These are phyloP conservation scores for Myxozyma melibiosi DNA, from an alignment of 805 yeast species.

Conservation along the genomic window DNA sequence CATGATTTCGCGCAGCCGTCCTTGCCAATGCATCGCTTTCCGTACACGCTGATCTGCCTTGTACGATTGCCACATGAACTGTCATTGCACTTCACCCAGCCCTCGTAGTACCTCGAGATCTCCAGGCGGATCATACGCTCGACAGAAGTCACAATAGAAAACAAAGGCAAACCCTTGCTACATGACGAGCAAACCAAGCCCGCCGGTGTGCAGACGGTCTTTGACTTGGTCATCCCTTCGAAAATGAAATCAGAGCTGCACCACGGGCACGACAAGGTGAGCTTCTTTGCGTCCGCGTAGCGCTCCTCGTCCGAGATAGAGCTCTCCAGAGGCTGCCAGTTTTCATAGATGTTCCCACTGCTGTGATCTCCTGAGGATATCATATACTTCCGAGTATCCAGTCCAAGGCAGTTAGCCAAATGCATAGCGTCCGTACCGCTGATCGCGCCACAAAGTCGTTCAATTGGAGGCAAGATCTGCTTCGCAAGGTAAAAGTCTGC, in stretches of 20 bases:
- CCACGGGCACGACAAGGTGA: conserved; percentile 57
- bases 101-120: conserved; percentile 79
- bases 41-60: conserved; percentile 85
- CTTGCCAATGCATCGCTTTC: conserved; percentile 75
- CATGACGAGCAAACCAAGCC: conserved; percentile 77
- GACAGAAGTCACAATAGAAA: conserved; percentile 68
- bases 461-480: conserved; percentile 88
- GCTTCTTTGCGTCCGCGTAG: conserved; percentile 62
- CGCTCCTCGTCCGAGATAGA: conserved; percentile 80
- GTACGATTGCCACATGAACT: conserved; percentile 76
- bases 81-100: conserved; percentile 85
- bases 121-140: conserved; percentile 71
- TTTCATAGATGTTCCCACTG: conserved; percentile 31
- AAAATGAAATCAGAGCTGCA: conserved; percentile 66
- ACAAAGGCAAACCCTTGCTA: conserved; percentile 51
- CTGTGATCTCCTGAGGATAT: conserved; percentile 45
- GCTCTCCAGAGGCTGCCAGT: conserved; percentile 73
- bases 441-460: conserved; percentile 78
- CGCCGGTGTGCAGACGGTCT: conserved; percentile 51
- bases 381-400: conserved; percentile 68
- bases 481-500: conserved; percentile 77
- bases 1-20: conserved; percentile 64
- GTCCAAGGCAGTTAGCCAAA: conserved; percentile 74
- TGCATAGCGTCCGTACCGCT: conserved; percentile 84
- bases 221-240: conserved; percentile 73